Percentiles rank a stretch among this genome's conserved stretches.
Conservation (phyloP, 169 alveolate genomes). For the Plasmodium inui region DNA sequence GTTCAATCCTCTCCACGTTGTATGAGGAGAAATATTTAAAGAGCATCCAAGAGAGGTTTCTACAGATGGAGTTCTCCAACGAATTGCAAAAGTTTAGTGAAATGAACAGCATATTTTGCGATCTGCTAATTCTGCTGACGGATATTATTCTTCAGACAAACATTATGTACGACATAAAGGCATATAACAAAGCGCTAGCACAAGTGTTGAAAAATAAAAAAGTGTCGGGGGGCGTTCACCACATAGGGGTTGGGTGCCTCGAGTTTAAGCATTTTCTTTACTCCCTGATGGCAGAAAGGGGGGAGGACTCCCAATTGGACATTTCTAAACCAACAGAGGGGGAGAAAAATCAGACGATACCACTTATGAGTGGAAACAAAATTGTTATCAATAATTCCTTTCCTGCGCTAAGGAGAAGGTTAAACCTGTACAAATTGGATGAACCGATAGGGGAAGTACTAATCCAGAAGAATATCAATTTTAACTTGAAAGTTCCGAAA, state of each 20-base stretch:
- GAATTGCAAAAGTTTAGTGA: slow-evolving; percentile 22
- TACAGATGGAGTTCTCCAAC: background rate
- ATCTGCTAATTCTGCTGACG: slow-evolving; percentile 22
- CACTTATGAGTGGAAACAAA: slow-evolving; percentile 1
- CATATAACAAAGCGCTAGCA: slow-evolving; percentile 50
- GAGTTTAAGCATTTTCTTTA: slow-evolving; percentile 72
- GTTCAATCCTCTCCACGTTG: background rate
- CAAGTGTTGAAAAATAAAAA: slow-evolving; percentile 51
- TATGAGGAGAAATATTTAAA: background rate
- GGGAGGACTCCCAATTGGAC: background rate
- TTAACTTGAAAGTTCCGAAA: slow-evolving; percentile 94
- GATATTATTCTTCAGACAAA: slow-evolving; percentile 58
- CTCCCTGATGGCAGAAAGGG: slow-evolving; percentile 10
- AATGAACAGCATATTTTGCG: slow-evolving; percentile 16
- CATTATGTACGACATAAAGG: slow-evolving; percentile 70
- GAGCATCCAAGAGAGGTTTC: background rate
- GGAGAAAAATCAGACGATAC: background rate
- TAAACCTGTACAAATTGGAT: slow-evolving; percentile 16
- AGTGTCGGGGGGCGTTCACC: slow-evolving; percentile 44
- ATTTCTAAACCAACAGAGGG: background rate
- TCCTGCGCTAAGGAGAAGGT: background rate
- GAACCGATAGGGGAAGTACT: slow-evolving; percentile 52
- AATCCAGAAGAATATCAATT: slow-evolving; percentile 81
- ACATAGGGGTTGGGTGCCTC: slow-evolving; percentile 58
- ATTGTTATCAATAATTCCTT: slow-evolving; percentile 7